Conservation (phyloP, 345 rosid species). For the Lumnitzera littorea region DNA sequence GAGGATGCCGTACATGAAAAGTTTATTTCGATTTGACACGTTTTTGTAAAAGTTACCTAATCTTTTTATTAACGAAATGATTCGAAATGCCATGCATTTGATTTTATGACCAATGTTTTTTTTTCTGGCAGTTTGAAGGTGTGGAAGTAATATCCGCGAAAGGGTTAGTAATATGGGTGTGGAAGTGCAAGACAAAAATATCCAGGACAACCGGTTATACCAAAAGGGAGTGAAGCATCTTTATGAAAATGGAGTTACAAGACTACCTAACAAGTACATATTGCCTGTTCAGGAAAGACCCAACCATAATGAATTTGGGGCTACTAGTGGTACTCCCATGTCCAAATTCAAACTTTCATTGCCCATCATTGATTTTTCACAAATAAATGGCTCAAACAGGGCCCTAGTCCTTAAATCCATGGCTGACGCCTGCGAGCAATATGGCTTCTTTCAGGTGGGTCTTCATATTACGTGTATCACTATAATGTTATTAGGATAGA, state of each 20-base stretch:
- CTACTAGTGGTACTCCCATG: too few species aligned
- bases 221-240: constrained; percentile 32
- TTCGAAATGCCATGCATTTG: too few species aligned
- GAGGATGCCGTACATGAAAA: too few species aligned
- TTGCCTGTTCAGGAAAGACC: constrained; percentile 26
- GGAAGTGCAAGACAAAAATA: neutral
- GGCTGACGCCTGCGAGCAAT: constrained; percentile 26
- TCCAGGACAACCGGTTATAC: constrained; percentile 4
- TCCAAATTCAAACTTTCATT: neutral
- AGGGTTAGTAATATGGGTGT: neutral
- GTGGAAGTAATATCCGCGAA: too few species aligned
- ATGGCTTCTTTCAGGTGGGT: constrained; percentile 34
- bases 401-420: constrained; percentile 15
- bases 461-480: too few species aligned
- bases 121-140: too few species aligned
- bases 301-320: neutral
- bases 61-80: too few species aligned
- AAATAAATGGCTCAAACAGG: constrained; percentile 20
- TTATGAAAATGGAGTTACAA: constrained; percentile 18
- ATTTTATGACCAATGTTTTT: too few species aligned
- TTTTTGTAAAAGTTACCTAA: too few species aligned
- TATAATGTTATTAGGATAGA: too few species aligned
- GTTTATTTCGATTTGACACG: too few species aligned
- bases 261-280: constrained; percentile 26
- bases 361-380: constrained; percentile 28